These are phyloP conservation scores for Pythium coloratum DNA, from an alignment of 352 stramenopile genomes.

Conservation along the genomic window DNA sequence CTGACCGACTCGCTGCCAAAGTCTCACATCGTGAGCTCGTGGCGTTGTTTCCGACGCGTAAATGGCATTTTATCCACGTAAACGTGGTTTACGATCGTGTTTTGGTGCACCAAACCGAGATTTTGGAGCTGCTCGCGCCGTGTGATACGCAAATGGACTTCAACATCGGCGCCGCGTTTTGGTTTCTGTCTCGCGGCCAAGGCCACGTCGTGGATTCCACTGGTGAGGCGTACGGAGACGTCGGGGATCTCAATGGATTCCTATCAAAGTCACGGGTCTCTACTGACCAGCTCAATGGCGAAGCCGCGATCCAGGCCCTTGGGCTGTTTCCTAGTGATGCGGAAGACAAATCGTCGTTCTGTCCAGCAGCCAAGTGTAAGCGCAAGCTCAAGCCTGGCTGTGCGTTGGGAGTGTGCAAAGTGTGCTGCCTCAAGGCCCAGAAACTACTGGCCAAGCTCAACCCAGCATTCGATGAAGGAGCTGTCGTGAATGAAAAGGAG, in stretches of 20 bases:
- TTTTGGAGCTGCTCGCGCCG: slow-evolving; percentile 83
- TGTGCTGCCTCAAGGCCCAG: slow-evolving; percentile 54
- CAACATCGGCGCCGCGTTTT: slow-evolving; percentile 96
- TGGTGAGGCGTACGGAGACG: background rate
- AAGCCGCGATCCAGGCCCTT: slow-evolving; percentile 34
- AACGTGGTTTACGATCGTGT: slow-evolving; percentile 84
- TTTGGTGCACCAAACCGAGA: slow-evolving; percentile 48
- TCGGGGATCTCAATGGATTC: slow-evolving; percentile 43
- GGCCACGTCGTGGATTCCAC: slow-evolving; percentile 24
- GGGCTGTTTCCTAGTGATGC: slow-evolving; percentile 23
- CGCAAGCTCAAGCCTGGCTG: slow-evolving; percentile 51
- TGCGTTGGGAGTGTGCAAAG: slow-evolving; percentile 42
- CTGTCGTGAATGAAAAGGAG: slow-evolving; percentile 15
- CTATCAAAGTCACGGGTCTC: slow-evolving; percentile 26
- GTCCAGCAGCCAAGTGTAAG: slow-evolving; percentile 39
- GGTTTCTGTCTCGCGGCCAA: slow-evolving; percentile 88
- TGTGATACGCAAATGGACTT: slow-evolving; percentile 96
- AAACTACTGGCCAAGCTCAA: slow-evolving; percentile 26
- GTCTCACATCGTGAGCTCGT: slow-evolving; percentile 82
- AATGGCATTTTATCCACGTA: slow-evolving; percentile 85
- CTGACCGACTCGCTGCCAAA: slow-evolving; percentile 91
- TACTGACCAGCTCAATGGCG: slow-evolving; percentile 25
- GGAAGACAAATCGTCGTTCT: slow-evolving; percentile 16
- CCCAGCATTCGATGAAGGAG: background rate
- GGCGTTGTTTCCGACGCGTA: slow-evolving; percentile 76